Evolutionary conservation across 2,329 filamentous ascomycete genomes (phyloP).

Genomic region (Aspergillus sp.): DNA sequence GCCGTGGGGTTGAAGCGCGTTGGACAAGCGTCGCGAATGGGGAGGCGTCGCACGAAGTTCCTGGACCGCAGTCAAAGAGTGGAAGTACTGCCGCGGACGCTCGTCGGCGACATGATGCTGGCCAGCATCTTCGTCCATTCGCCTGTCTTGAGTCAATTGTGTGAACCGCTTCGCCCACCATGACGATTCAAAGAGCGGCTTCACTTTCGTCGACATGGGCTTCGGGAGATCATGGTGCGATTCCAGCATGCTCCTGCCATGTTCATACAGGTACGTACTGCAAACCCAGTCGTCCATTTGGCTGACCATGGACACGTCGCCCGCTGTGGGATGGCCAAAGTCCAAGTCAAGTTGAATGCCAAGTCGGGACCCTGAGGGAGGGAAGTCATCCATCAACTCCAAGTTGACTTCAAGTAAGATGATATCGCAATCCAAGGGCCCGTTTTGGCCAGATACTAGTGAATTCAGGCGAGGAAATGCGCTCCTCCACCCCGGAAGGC

Average conservation of each 20-base stretch:
- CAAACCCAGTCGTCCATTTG: constrained; percentile 38
- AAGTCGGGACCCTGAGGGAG: constrained; percentile 32
- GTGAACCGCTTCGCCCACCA: constrained; percentile 41
- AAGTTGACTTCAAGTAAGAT: constrained; percentile 38
- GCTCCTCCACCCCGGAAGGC: constrained; percentile 32
- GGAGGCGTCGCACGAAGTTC: constrained; percentile 34
- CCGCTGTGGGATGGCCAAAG: constrained; percentile 27
- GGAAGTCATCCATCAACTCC: constrained; percentile 37
- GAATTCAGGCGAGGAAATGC: constrained; percentile 34
- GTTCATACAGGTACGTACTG: constrained; percentile 36
- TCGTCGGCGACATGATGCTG: constrained; percentile 28
- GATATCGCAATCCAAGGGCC: constrained; percentile 33
- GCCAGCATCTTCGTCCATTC: constrained; percentile 29
- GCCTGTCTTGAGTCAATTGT: constrained; percentile 33
- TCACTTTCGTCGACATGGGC: constrained; percentile 32
- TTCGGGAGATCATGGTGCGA: constrained; percentile 27
- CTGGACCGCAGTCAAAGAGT: constrained; percentile 38
- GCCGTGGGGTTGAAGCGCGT: constrained; percentile 16
- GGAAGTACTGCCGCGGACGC: constrained; percentile 29
- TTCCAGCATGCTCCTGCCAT: constrained; percentile 24
- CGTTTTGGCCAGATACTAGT: constrained; percentile 26
- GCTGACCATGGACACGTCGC: constrained; percentile 24
- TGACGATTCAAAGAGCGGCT: constrained; percentile 36
- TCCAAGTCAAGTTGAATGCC: constrained; percentile 38
- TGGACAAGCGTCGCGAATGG: constrained; percentile 19